Percentiles rank a stretch among this genome's conserved stretches.
phyloP scores from a whole-genome alignment of 2,329 filamentous ascomycete species.

The Phyllosticta citriasiana region DNA sequence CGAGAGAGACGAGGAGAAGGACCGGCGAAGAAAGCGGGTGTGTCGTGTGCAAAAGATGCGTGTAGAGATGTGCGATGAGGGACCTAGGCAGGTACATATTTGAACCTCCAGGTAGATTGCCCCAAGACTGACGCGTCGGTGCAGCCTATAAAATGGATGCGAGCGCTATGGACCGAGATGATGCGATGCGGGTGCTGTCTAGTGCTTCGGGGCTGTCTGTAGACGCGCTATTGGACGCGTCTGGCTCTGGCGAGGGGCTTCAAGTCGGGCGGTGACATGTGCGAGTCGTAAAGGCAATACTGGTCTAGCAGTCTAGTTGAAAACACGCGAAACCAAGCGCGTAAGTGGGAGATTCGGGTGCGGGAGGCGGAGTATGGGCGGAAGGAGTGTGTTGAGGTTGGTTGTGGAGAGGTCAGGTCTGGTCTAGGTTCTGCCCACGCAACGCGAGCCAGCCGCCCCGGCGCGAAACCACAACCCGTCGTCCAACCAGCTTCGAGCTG shows the following conservation, averaged over 20 bases:
- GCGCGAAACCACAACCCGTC: background rate
- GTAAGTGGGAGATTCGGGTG: background rate
- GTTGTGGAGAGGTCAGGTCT: background rate
- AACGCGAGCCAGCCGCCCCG: background rate
- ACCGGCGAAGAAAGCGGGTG: conserved; percentile 88
- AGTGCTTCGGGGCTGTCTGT: background rate
- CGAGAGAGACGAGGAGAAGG: conserved; percentile 82
- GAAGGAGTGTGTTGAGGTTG: background rate
- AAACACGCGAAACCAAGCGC: conserved; percentile 1
- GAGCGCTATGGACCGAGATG: background rate
- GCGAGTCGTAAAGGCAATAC: conserved; percentile 1
- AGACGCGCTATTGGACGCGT: conserved; percentile 8
- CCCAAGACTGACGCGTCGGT: background rate
- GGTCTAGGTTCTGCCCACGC: background rate
- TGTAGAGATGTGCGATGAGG: conserved; percentile 84
- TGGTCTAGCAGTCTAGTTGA: background rate
- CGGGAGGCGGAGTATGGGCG: background rate
- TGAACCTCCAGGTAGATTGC: background rate
- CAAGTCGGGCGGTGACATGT: conserved; percentile 5
- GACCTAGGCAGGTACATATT: conserved; percentile 88
- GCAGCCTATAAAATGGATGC: background rate
- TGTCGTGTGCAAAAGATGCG: conserved; percentile 73
- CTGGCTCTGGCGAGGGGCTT: background rate
- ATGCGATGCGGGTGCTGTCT: background rate
- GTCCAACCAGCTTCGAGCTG: background rate